Conservation (phyloP, 768 basidiomycete genomes). For the Panaeolus cyanescens region DNA sequence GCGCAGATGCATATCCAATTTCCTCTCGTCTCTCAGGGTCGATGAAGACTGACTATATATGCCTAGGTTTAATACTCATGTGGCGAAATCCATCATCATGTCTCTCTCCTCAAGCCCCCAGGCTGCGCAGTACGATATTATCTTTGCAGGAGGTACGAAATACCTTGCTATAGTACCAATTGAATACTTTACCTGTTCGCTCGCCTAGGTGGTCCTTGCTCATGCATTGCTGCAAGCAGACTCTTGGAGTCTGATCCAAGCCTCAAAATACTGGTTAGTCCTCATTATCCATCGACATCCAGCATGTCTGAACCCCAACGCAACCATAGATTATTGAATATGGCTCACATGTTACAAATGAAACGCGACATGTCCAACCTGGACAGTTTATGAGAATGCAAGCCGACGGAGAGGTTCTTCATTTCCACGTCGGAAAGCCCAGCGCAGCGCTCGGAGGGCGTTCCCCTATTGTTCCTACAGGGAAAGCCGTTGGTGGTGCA, state of each 20-base stretch:
- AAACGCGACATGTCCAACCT: slow-evolving; percentile 51
- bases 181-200: not conserved
- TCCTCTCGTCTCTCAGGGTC: not conserved
- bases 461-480: slow-evolving; percentile 40
- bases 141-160: slow-evolving; percentile 54
- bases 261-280: slow-evolving; percentile 53
- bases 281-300: not conserved
- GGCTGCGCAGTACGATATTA: slow-evolving; percentile 39
- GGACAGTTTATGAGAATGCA: slow-evolving; percentile 46
- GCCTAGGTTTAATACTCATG: not conserved
- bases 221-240: slow-evolving; percentile 57
- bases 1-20: not conserved
- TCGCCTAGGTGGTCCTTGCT: slow-evolving; percentile 49
- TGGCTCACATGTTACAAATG: slow-evolving; percentile 51
- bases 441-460: slow-evolving; percentile 47
- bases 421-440: slow-evolving; percentile 43
- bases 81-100: not conserved
- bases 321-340: slow-evolving; percentile 52
- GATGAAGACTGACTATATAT: not conserved
- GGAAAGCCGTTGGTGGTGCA: slow-evolving; percentile 61
- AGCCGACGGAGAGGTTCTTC: slow-evolving; percentile 41
- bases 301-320: too few relatives aligned
- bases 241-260: slow-evolving; percentile 53
- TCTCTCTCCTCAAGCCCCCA: not conserved
- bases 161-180: not conserved